Conservation (phyloP, 352 stramenopile genomes). For the Pilasporangium apinafurcum region DNA sequence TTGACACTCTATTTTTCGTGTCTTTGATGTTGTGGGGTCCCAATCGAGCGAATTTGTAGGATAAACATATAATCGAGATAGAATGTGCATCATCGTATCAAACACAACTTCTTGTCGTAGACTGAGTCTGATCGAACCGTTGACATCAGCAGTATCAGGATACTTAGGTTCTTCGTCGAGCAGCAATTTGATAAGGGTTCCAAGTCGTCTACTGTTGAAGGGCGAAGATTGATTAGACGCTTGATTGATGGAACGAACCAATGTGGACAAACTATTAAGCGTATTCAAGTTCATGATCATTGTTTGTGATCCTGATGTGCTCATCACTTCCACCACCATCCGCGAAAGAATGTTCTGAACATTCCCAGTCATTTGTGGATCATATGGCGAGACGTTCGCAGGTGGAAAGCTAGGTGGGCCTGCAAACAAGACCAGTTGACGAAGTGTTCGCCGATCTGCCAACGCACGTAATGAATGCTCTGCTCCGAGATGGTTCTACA, state of each 20-base stretch:
- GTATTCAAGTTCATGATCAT: constrained; percentile 40
- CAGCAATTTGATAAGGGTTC: constrained; percentile 20
- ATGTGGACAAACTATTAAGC: constrained; percentile 42
- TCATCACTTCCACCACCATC: constrained; percentile 35
- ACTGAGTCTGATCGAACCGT: constrained; percentile 4
- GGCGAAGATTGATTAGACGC: neutral
- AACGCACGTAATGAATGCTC: constrained; percentile 51
- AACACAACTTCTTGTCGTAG: constrained; percentile 63
- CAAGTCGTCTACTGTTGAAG: neutral
- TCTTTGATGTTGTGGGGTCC: constrained; percentile 35
- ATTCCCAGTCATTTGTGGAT: constrained; percentile 19
- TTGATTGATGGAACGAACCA: constrained; percentile 47
- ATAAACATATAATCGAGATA: constrained; percentile 54
- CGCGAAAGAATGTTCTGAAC: constrained; percentile 67
- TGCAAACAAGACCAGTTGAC: constrained; percentile 65
- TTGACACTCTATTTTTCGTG: constrained; percentile 28
- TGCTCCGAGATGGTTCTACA: constrained; percentile 13
- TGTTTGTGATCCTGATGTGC: constrained; percentile 24
- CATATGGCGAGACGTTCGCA: too few species aligned
- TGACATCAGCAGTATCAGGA: neutral
- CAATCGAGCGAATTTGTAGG: constrained; percentile 25
- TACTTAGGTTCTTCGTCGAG: constrained; percentile 8
- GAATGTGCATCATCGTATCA: constrained; percentile 74
- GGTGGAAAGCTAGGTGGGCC: too few species aligned
- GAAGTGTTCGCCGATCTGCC: constrained; percentile 52